These are phyloP conservation scores for Pyrenula aspistea DNA, from an alignment of 495 filamentous ascomycete genomes.

Conservation along the genomic window DNA sequence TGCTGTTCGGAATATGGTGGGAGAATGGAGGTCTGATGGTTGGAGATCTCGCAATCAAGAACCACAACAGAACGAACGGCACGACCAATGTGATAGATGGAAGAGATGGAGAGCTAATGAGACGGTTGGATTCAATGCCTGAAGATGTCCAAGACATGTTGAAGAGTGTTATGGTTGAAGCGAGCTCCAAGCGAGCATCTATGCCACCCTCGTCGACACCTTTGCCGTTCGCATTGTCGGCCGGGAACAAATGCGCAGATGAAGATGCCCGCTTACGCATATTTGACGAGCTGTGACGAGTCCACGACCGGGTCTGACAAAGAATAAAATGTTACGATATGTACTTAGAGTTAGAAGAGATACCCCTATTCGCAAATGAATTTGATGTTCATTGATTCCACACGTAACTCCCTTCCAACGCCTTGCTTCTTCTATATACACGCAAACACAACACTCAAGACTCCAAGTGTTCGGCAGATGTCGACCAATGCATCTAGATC, in stretches of 20 bases:
- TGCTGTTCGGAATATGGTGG: neutral
- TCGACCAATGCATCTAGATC: no score
- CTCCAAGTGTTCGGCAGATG: no score
- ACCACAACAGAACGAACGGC: neutral
- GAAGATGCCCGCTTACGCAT: slow-evolving; percentile 4
- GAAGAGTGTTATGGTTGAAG: neutral
- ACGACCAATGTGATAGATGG: neutral
- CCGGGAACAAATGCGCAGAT: slow-evolving; percentile 2
- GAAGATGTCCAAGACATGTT: slow-evolving; percentile 16
- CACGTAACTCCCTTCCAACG: no score
- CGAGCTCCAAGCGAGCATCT: neutral
- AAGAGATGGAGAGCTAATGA: neutral
- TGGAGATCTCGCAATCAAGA: neutral
- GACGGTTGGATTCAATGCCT: neutral
- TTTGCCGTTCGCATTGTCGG: neutral
- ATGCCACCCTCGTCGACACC: neutral
- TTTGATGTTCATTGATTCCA: no score
- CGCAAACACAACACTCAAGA: no score
- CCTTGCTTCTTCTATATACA: no score
- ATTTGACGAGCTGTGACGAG: neutral
- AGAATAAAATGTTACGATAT: neutral
- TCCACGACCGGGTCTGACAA: neutral
- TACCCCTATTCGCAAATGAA: no score
- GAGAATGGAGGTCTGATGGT: neutral
- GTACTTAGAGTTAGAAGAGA: no score